phyloP scores from a whole-genome alignment of 1,284 basidiomycete genomes.

The Termitomyces sp. region DNA sequence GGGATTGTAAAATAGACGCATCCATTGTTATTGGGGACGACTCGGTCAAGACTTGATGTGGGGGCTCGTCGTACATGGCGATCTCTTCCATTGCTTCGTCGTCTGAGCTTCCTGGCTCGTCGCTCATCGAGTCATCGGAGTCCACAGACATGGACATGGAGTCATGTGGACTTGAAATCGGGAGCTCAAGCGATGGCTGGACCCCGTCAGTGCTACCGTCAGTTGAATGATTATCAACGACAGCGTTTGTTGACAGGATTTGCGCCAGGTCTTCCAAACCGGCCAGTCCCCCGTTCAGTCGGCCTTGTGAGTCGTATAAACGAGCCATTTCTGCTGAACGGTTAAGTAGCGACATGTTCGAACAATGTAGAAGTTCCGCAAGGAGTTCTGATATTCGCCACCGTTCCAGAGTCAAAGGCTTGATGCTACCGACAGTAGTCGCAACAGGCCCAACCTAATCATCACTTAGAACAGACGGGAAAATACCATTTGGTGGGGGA shows the following conservation, averaged over 20 bases:
- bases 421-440: constrained; percentile 68
- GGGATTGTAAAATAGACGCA: constrained; percentile 22
- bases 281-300: constrained; percentile 75
- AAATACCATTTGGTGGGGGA: constrained; percentile 2
- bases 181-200: constrained; percentile 68
- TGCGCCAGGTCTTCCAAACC: constrained; percentile 79
- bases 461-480: background rate
- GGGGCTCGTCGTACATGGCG: constrained; percentile 58
- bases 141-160: constrained; percentile 57
- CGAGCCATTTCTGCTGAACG: constrained; percentile 64
- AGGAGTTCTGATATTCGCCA: constrained; percentile 98
- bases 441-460: constrained; percentile 55
- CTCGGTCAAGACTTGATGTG: constrained; percentile 21
- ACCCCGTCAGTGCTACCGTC: constrained; percentile 58
- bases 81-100: constrained; percentile 79
- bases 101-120: constrained; percentile 60
- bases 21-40: constrained; percentile 25
- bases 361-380: constrained; percentile 95
- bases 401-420: constrained; percentile 89
- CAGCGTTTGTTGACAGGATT: constrained; percentile 63
- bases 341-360: constrained; percentile 96
- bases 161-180: constrained; percentile 56
- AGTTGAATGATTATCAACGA: constrained; percentile 51
- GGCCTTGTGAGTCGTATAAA: constrained; percentile 76
- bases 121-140: constrained; percentile 70